Evolutionary conservation across 2,329 filamentous ascomycete genomes (phyloP).

Genomic region (Colletotrichum sp.): DNA sequence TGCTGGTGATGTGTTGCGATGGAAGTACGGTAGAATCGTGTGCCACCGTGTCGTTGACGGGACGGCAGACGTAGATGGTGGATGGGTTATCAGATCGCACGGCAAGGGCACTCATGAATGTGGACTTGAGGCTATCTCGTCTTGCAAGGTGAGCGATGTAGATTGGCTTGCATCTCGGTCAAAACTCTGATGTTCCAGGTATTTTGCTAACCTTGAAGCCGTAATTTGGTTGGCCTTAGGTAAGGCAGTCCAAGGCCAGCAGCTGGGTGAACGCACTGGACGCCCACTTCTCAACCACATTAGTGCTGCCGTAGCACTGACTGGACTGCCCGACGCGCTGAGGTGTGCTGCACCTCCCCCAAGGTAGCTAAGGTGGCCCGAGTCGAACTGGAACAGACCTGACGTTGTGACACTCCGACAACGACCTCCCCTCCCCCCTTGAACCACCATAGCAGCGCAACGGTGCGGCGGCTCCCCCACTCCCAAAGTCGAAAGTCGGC

Average conservation of each 20-base stretch:
- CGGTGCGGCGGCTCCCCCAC: background rate
- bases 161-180: background rate
- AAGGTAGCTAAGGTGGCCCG: background rate
- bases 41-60: background rate
- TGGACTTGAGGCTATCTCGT: background rate
- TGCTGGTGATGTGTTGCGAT: background rate
- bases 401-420: background rate
- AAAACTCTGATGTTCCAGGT: background rate
- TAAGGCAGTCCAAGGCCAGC: background rate
- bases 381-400: background rate
- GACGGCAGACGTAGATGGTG: background rate
- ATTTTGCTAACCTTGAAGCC: background rate
- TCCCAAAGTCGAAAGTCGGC: constrained; percentile 1
- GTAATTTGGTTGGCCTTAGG: background rate
- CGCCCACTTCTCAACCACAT: background rate
- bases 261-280: background rate
- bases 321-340: background rate
- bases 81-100: background rate
- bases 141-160: background rate
- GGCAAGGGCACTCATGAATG: background rate
- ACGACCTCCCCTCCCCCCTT: background rate
- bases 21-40: background rate
- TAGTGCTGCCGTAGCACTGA: background rate
- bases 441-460: background rate
- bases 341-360: background rate